A percentile compares a stretch with the other conserved stretches of the same genome.
Evolutionary conservation across 2,329 filamentous ascomycete genomes (phyloP).

Genomic region (Elsinoe arachidis): DNA sequence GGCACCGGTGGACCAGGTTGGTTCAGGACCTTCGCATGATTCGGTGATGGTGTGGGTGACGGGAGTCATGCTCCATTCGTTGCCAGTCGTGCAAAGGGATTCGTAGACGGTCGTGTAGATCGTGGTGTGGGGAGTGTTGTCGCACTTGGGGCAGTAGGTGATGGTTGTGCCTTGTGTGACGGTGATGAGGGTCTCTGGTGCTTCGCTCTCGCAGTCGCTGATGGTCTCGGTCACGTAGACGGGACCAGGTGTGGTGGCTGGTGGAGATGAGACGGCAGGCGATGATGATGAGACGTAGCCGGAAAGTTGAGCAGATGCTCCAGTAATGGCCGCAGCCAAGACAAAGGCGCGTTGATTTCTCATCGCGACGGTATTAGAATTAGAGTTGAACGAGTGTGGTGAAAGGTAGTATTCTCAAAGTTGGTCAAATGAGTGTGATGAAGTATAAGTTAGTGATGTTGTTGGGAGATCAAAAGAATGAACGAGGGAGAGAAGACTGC

Average conservation of each 20-base stretch:
- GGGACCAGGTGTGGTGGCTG: not conserved
- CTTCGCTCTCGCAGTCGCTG: constrained; percentile 25
- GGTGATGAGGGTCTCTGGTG: constrained; percentile 27
- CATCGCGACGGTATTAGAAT: constrained; percentile 1
- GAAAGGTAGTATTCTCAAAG: not conserved
- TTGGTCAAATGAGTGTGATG: constrained; percentile 8
- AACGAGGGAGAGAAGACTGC: not conserved
- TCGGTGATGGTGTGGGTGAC: constrained; percentile 31
- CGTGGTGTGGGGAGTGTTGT: constrained; percentile 24
- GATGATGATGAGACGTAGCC: constrained; percentile 54
- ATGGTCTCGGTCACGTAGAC: constrained; percentile 27
- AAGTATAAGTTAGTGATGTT: not conserved
- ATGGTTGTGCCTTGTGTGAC: constrained; percentile 28
- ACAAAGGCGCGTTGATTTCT: constrained; percentile 4
- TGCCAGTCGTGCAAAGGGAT: constrained; percentile 28
- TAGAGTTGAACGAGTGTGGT: not conserved
- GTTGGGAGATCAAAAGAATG: not conserved
- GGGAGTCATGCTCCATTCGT: constrained; percentile 19
- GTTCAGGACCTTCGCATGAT: constrained; percentile 26
- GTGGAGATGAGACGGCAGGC: constrained; percentile 46
- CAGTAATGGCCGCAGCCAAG: constrained; percentile 2
- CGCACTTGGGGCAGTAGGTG: constrained; percentile 30
- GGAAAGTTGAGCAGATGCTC: constrained; percentile 1
- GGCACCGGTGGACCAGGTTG: constrained; percentile 27
- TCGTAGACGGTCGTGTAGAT: constrained; percentile 30